phyloP scores from a whole-genome alignment of 2,329 filamentous ascomycete species.

The Aspergillus fijiensis region DNA sequence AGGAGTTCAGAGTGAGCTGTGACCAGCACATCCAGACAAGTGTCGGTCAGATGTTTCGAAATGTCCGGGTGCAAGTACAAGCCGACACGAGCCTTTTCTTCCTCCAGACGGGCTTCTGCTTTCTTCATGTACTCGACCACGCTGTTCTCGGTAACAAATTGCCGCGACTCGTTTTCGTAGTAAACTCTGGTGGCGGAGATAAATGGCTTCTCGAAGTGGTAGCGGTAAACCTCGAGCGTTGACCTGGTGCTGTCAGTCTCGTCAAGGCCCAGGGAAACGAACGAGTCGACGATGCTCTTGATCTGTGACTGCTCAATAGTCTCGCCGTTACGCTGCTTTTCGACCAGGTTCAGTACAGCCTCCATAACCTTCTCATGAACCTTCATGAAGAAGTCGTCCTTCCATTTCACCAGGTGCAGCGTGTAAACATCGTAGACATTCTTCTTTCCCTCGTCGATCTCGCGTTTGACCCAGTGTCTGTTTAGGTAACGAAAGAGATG shows the following conservation, averaged over 20 bases:
- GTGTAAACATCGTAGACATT: constrained; percentile 98
- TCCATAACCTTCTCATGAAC: constrained; percentile 90
- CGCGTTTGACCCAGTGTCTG: constrained; percentile 96
- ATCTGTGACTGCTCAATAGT: constrained; percentile 97
- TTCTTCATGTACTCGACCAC: constrained; percentile 99
- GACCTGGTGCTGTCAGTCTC: constrained; percentile 91
- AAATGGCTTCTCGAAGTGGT: constrained; percentile 91
- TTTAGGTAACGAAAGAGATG: constrained; percentile 96
- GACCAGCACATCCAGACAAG: constrained; percentile 86
- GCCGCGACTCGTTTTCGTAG: constrained; percentile 88
- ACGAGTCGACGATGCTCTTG: constrained; percentile 94
- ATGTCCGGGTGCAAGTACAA: constrained; percentile 93
- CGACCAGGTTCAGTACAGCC: constrained; percentile 88
- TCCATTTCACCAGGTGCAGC: constrained; percentile 92
- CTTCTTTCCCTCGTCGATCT: constrained; percentile 99
- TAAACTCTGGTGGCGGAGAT: constrained; percentile 78
- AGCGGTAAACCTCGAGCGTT: constrained; percentile 90
- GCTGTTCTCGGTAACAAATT: constrained; percentile 93
- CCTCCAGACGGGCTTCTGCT: constrained; percentile 81
- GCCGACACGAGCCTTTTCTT: constrained; percentile 90
- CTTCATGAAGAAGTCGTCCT: constrained; percentile 79
- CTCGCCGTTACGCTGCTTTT: constrained; percentile 95
- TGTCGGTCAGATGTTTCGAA: constrained; percentile 75
- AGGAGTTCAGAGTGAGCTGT: constrained; percentile 82
- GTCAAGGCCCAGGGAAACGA: constrained; percentile 90